Base-by-base conservation (phyloP, 495 filamentous ascomycete genomes). In the Talaromyces borbonicus region DNA sequence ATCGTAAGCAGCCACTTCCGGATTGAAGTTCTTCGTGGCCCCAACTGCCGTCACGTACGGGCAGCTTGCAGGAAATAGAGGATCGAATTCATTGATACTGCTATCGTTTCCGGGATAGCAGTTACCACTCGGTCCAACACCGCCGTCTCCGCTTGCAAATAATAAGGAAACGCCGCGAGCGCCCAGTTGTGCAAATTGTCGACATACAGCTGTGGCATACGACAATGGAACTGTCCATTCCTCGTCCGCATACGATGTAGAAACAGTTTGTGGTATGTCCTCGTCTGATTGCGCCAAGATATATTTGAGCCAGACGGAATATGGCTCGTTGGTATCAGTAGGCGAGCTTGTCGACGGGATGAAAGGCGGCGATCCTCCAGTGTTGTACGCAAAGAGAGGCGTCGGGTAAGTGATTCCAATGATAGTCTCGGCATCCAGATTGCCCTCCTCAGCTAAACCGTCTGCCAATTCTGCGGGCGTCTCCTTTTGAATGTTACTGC, bases 91-190 rank as follows among this genome's bases (percentile, higher is more conserved):
- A 57, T 84, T 83, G n/a, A n/a, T n/a, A n/a, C n/a, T n/a, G n/a
- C n/a, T n/a, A n/a, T n/a, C n/a, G n/a, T n/a, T n/a, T n/a, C n/a
- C n/a, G n/a, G n/a, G n/a, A n/a, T n/a, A n/a, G 43, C 68, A 74
- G 50, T 77, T 80, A 51, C 83, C 76, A 56, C 84, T 83, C 19
- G 79, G 74, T 5, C 68, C 70, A 15, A 83, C 78, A 8, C 85
- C 85, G n/a, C 69, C 75, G 64, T 90, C 85, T 3, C 86, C 85
- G 4, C 78, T 80, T 1, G 81, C 78, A 56, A 80, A 80, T 43
- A 92, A 60, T 0, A 90, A 67, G n/a, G 80, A 80, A 1, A 88
- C 81, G 35, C 87, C 87, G 20, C 86, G 83, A 24, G 77, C 77
- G 31, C 85, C 87, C n/a, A 93, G 77, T 58, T 85, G 75, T 33